phyloP scores from a whole-genome alignment of 108 stramenopile genomes.

The Aurantiochytrium sp. region DNA sequence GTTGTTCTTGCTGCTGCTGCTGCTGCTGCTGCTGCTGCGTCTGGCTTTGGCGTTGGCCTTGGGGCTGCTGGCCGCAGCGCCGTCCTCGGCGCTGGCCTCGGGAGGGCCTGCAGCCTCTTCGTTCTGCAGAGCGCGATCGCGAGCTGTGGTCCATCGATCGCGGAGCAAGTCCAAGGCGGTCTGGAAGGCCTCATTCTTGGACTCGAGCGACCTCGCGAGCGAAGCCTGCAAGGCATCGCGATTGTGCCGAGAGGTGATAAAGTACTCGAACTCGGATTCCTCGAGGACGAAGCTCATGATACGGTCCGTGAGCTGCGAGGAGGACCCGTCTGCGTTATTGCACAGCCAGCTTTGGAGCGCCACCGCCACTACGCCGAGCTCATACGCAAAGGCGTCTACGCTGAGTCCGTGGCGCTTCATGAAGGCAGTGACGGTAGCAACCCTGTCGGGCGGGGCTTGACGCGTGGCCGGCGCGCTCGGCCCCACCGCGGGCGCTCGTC shows the following conservation, averaged over 20 bases:
- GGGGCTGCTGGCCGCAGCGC: no score
- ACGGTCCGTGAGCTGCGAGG: background rate
- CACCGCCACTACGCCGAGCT: background rate
- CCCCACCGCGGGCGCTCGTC: no score
- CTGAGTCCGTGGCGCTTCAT: no score
- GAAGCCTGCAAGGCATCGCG: background rate
- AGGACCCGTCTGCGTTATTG: background rate
- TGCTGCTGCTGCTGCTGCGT: no score
- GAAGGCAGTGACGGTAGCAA: no score
- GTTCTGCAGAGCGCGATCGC: background rate
- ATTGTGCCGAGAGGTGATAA: background rate
- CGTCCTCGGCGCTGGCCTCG: no score
- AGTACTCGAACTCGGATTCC: background rate
- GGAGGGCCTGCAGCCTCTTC: no score
- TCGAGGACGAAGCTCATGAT: no score
- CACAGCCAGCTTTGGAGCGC: background rate
- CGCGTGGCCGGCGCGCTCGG: no score
- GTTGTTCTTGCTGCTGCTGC: background rate
- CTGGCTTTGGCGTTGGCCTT: no score
- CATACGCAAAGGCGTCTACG: background rate
- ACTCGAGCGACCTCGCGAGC: background rate
- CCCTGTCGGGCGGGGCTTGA: no score
- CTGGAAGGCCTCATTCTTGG: background rate
- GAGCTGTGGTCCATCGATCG: background rate
- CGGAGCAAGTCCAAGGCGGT: background rate